Evolutionary conservation across 2,329 filamentous ascomycete genomes (phyloP).

Genomic region (Ascochyta fabae): DNA sequence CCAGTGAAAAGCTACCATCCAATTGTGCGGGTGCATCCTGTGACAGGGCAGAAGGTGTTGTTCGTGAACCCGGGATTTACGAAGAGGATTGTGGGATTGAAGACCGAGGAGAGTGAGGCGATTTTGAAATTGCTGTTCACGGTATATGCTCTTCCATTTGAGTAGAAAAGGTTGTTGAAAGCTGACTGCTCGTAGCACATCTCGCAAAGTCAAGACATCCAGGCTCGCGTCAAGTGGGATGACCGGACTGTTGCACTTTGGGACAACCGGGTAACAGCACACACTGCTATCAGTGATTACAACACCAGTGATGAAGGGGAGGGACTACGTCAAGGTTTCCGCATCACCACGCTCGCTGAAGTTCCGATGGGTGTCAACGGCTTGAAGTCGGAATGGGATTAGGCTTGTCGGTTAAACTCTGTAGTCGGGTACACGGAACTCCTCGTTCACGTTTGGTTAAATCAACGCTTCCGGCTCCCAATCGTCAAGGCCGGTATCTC

Average conservation of each 20-base stretch:
- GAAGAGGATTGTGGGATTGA: constrained; percentile 76
- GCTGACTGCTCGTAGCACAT: constrained; percentile 63
- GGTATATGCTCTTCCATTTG: constrained; percentile 2
- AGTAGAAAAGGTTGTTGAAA: constrained; percentile 33
- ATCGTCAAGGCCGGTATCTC: no score
- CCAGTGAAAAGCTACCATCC: constrained; percentile 33
- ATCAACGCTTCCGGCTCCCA: no score
- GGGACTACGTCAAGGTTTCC: constrained; percentile 33
- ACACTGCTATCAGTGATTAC: constrained; percentile 77
- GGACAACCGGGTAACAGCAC: constrained; percentile 80
- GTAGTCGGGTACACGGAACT: no score
- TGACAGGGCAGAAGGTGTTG: constrained; percentile 78
- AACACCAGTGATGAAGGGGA: constrained; percentile 31
- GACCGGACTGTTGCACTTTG: constrained; percentile 78
- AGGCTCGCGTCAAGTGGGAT: constrained; percentile 76
- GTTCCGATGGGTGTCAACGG: constrained; percentile 28
- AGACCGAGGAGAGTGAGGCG: constrained; percentile 78
- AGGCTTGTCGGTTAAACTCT: neutral
- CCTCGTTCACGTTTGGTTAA: no score
- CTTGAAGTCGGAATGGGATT: constrained; percentile 29
- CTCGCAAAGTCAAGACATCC: constrained; percentile 71
- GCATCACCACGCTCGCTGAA: constrained; percentile 34
- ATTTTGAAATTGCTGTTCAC: constrained; percentile 75
- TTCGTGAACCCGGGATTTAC: constrained; percentile 85
- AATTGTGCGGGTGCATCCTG: constrained; percentile 76